Conservation (phyloP, 495 filamentous ascomycete genomes). For the Mytilinidion resinicola region DNA sequence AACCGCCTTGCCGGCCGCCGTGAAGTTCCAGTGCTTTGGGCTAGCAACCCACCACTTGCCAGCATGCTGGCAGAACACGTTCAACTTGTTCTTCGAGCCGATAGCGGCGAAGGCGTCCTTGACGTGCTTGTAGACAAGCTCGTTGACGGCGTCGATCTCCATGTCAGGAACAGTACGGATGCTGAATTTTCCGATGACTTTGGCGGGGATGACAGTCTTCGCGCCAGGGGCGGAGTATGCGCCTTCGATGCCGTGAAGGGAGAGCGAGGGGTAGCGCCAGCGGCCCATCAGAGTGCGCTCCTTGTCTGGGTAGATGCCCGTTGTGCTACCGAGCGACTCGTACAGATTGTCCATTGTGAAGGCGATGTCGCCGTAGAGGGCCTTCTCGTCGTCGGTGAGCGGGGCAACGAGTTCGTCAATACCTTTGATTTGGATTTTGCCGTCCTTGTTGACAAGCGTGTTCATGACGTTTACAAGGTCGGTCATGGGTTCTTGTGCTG, state of each 20-base stretch:
- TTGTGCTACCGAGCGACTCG: slow-evolving; percentile 80
- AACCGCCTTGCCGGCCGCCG: slow-evolving; percentile 84
- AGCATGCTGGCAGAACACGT: slow-evolving; percentile 71
- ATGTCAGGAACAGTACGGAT: slow-evolving; percentile 97
- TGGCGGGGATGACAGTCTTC: slow-evolving; percentile 98
- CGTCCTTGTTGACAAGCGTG: slow-evolving; percentile 77
- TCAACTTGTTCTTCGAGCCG: slow-evolving; percentile 81
- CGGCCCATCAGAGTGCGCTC: slow-evolving; percentile 84
- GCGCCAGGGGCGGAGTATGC: slow-evolving; percentile 90
- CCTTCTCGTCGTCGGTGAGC: slow-evolving; percentile 75
- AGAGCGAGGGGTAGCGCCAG: slow-evolving; percentile 90
- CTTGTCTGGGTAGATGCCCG: slow-evolving; percentile 76
- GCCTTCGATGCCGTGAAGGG: slow-evolving; percentile 93
- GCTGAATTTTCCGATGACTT: slow-evolving; percentile 95
- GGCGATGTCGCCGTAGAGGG: slow-evolving; percentile 74
- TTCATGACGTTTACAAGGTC: slow-evolving; percentile 77
- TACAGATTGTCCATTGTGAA: slow-evolving; percentile 95
- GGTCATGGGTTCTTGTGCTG: slow-evolving; percentile 96
- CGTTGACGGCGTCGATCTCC: slow-evolving; percentile 83
- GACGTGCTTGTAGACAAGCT: slow-evolving; percentile 72
- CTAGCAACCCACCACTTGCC: slow-evolving; percentile 98
- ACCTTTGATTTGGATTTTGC: slow-evolving; percentile 84
- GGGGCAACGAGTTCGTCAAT: slow-evolving; percentile 88
- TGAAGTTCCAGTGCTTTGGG: slow-evolving; percentile 98
- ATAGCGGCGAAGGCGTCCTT: slow-evolving; percentile 74